These are phyloP conservation scores for Penicillium sp. DNA, from an alignment of 2,329 filamentous ascomycete genomes.

Conservation along the genomic window DNA sequence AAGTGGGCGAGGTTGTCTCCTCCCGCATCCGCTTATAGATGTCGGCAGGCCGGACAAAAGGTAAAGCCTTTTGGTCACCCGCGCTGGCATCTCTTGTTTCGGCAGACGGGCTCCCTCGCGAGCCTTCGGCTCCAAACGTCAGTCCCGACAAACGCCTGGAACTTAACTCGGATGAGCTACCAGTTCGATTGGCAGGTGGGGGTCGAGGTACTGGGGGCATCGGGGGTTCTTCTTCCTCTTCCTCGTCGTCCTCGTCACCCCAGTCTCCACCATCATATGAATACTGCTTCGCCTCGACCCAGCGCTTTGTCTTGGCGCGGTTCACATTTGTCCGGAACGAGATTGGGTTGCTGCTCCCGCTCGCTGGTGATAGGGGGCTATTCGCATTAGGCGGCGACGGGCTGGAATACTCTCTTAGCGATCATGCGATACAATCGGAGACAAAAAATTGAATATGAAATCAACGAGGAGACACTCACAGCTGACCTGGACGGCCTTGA, in stretches of 20 bases:
- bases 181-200: conserved; percentile 25
- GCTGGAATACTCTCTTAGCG: conserved; percentile 12
- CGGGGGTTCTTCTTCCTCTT: conserved; percentile 55
- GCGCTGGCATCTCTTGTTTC: conserved; percentile 26
- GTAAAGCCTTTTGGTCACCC: conserved; percentile 46
- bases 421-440: conserved; percentile 5
- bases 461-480: conserved; percentile 22
- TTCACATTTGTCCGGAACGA: conserved; percentile 81
- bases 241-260: conserved; percentile 62
- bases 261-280: conserved; percentile 92
- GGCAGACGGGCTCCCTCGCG: conserved; percentile 13
- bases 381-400: conserved; percentile 18
- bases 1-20: conserved; percentile 47
- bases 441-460: too few species aligned
- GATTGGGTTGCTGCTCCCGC: conserved; percentile 39
- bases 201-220: conserved; percentile 32
- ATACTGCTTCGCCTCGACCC: conserved; percentile 80
- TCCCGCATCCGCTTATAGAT: conserved; percentile 68
- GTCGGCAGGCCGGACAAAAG: conserved; percentile 68
- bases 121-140: conserved; percentile 9
- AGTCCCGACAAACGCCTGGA: conserved; percentile 17
- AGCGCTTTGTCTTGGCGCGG: conserved; percentile 86
- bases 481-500: conserved; percentile 19
- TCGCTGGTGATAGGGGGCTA: conserved; percentile 27
- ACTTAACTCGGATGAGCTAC: conserved; percentile 21